Evolutionary conservation across 495 filamentous ascomycete genomes (phyloP), one percentile per base, ranked within the genome.

Genomic region (Hypoxylon crocopeplum): DNA sequence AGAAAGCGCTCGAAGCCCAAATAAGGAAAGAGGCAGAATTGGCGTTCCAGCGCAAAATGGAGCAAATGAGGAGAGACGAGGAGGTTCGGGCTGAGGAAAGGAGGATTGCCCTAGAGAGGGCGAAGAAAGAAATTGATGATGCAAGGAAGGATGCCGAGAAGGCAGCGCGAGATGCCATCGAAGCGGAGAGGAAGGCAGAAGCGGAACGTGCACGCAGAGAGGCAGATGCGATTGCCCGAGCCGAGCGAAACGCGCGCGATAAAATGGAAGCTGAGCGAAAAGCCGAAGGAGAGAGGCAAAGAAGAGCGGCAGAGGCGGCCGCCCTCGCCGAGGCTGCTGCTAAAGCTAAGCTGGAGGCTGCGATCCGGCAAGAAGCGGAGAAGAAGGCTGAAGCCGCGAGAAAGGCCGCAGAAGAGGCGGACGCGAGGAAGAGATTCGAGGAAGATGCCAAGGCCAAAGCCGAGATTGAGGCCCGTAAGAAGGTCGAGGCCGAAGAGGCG

Each of bases 211-310:
- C 39, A 2, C 34, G 30, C 24, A 63, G 48, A 51, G 64, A 69
- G 46, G 60, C 60, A 19, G 66, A 66, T 56, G 64, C 67, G 57
- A 55, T 68, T 17, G 68, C 59, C 37, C 44, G 65, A 22, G 69
- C 70, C 11, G 73, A 74, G 40, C 67, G 72, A 36, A 62, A 69
- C 19, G 69, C 75, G 38, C 61, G 72, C 42, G 69, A 71, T 8
- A 74, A 71, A 56, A 41, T 74, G 5, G 70, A 75, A 34, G 67
- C 59, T 1, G 69, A 73, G 34, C 58, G 66, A 8, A 79, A 79
- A 56, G 81, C 77, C 36, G 77, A 77, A 24, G 82, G 79, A 5
- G 83, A 86, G 40, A 77, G 77, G 57, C 74, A 73, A 21, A 80
- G 74, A 40, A 77, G 69, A 34, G 82, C 83, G 29, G 79, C 81